Conservation (phyloP, 495 filamentous ascomycete genomes). For the Cercophora scortea region DNA sequence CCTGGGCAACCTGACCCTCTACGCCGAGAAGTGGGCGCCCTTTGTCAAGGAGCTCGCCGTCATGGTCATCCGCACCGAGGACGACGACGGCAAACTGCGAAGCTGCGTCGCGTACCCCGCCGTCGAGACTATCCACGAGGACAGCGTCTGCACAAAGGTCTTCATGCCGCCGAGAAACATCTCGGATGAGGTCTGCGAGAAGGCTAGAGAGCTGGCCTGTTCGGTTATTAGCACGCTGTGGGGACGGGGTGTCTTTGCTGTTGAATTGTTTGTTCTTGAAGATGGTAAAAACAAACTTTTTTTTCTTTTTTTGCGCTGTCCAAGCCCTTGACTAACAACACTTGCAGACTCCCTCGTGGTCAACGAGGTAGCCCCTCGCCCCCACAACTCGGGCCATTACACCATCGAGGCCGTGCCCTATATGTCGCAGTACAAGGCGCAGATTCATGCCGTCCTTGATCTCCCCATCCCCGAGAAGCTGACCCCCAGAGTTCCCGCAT, state of each 20-base stretch:
- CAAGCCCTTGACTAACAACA: slow-evolving; percentile 1
- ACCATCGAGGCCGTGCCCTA: slow-evolving; percentile 86
- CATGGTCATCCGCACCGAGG: slow-evolving; percentile 88
- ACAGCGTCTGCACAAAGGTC: slow-evolving; percentile 91
- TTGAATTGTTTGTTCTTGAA: slow-evolving; percentile 90
- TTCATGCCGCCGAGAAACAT: slow-evolving; percentile 76
- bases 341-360: slow-evolving; percentile 53
- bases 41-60: slow-evolving; percentile 86
- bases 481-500: slow-evolving; percentile 46
- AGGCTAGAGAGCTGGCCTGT: slow-evolving; percentile 70
- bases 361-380: slow-evolving; percentile 91
- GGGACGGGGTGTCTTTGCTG: slow-evolving; percentile 90
- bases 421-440: slow-evolving; percentile 85
- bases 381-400: slow-evolving; percentile 96
- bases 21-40: slow-evolving; percentile 85
- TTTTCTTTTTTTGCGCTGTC: neutral
- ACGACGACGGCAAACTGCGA: slow-evolving; percentile 45
- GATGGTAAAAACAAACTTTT: slow-evolving; percentile 43
- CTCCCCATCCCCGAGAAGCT: slow-evolving; percentile 60
- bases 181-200: slow-evolving; percentile 47
- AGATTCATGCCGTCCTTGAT: slow-evolving; percentile 79
- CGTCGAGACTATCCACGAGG: slow-evolving; percentile 91
- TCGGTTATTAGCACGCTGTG: slow-evolving; percentile 71
- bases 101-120: slow-evolving; percentile 69
- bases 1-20: slow-evolving; percentile 64